Evolutionary conservation across 305 asterid genomes (phyloP).

Genomic region (Lippia alba): DNA sequence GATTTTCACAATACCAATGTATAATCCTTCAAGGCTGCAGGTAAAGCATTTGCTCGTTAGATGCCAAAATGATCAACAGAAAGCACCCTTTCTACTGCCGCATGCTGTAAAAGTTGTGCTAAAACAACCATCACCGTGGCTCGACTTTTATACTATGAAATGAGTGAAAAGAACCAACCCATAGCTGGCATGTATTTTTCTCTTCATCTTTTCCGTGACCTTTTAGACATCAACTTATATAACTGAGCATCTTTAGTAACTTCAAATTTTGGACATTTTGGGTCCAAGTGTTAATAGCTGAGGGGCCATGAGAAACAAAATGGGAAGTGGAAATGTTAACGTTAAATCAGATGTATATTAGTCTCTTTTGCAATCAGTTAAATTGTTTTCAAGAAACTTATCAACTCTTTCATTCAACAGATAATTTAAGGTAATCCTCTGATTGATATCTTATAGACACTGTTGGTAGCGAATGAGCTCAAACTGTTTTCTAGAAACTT

Average conservation of each 20-base stretch:
- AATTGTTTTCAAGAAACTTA: too few relatives aligned
- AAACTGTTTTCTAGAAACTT: not conserved
- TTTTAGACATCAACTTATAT: not conserved
- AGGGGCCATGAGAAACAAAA: not conserved
- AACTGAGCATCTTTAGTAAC: not conserved
- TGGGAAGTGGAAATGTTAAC: not conserved
- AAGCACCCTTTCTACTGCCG: slow-evolving; percentile 26
- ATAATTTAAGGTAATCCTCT: too few relatives aligned
- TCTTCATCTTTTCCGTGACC: not conserved
- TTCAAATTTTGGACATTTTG: not conserved
- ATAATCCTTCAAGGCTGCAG: slow-evolving; percentile 97
- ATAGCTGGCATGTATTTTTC: too few relatives aligned
- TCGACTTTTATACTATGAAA: not conserved
- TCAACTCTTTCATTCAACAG: too few relatives aligned
- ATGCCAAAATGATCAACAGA: not conserved
- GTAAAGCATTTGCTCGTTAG: slow-evolving; percentile 43
- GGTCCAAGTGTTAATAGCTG: not conserved
- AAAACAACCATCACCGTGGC: not conserved
- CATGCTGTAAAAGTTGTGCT: slow-evolving; percentile 11
- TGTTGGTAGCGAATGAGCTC: not conserved
- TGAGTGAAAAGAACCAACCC: too few relatives aligned
- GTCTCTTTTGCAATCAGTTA: not conserved
- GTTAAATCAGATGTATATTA: not conserved
- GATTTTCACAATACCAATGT: slow-evolving; percentile 97
- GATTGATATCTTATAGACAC: too few relatives aligned